phyloP scores from a whole-genome alignment of 345 rosid species.

The sweet orange (Citrus sinensis) region DVS_A1.0 CM039169.1:25109001-25109500 shows the following conservation, averaged over 20 bases:
- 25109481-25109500: conserved; percentile 37
- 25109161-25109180: neutral
- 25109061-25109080: neutral
- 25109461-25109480: conserved; percentile 28
- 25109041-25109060: neutral
- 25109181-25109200: neutral
- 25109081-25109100: neutral
- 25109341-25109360: neutral
- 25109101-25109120: conserved; percentile 6
- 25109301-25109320: too few species aligned
- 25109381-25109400: conserved; percentile 18
- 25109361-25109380: conserved; percentile 24
- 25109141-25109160: neutral
- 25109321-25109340: neutral
- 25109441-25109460: conserved; percentile 35
- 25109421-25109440: conserved; percentile 18
- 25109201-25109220: neutral
- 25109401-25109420: conserved; percentile 10
- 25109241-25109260: conserved; percentile 34
- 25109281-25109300: conserved; percentile 10
- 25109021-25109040: neutral
- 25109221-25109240: conserved; percentile 23
- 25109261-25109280: conserved; percentile 26
- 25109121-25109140: conserved; percentile 4
- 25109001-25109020: neutral